These are phyloP conservation scores for Colletotrichum sp. DNA, from an alignment of 2,329 filamentous ascomycete genomes.

Conservation along the genomic window DNA sequence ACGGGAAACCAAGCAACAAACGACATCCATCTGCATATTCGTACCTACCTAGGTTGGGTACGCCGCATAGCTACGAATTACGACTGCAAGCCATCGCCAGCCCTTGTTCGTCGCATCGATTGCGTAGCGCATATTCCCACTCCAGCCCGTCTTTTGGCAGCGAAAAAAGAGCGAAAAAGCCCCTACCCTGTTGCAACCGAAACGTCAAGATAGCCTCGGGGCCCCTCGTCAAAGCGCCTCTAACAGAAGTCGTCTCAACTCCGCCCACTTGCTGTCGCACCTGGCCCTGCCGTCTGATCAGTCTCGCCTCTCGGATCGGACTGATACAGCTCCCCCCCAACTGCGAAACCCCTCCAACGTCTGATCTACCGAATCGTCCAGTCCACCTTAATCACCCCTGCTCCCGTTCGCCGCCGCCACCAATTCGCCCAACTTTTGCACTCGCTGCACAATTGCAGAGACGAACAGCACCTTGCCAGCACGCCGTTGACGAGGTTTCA, in stretches of 20 bases:
- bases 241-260: slow-evolving; percentile 51
- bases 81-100: not conserved
- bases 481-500: slow-evolving; percentile 40
- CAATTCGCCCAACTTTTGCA: not conserved
- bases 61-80: not conserved
- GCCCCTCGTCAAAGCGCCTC: slow-evolving; percentile 47
- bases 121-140: not conserved
- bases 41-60: not conserved
- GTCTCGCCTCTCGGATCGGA: slow-evolving; percentile 23
- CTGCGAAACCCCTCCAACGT: slow-evolving; percentile 53
- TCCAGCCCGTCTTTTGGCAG: not conserved
- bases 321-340: slow-evolving; percentile 24
- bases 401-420: slow-evolving; percentile 25
- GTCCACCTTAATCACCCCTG: slow-evolving; percentile 2
- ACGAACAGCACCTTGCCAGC: slow-evolving; percentile 18
- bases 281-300: slow-evolving; percentile 30
- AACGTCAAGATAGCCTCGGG: slow-evolving; percentile 38
- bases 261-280: slow-evolving; percentile 29
- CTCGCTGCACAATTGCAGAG: not conserved
- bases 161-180: not conserved
- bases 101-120: not conserved
- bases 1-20: not conserved
- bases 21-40: not conserved
- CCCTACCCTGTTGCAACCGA: slow-evolving; percentile 38
- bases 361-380: slow-evolving; percentile 39